Evolutionary conservation across 306 rosid genomes (phyloP).

Genomic region (Benincasa hispida): DNA sequence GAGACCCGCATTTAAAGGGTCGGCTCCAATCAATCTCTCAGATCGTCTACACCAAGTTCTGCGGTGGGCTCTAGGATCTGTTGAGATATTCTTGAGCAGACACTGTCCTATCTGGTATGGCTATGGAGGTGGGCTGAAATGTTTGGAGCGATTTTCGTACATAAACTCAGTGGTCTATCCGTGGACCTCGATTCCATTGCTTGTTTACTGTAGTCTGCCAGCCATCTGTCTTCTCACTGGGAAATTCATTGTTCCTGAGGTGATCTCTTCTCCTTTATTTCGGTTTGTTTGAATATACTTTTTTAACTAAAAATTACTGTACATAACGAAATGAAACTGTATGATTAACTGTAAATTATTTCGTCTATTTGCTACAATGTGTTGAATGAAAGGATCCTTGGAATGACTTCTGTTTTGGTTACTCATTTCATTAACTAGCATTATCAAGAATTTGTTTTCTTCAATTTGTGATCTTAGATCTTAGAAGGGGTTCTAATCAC

Average conservation of each 20-base stretch:
- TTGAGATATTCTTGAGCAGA: conserved; percentile 83
- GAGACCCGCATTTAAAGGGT: conserved; percentile 87
- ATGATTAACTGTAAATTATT: neutral
- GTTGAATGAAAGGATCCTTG: neutral
- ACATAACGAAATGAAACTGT: neutral
- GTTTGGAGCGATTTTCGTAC: conserved; percentile 75
- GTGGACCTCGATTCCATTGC: conserved; percentile 82
- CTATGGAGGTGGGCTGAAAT: conserved; percentile 75
- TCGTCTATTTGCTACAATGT: neutral
- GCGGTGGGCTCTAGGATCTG: conserved; percentile 97
- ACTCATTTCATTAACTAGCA: neutral
- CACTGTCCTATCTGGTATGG: conserved; percentile 97
- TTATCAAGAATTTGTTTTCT: neutral
- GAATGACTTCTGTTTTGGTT: neutral
- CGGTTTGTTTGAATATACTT: neutral
- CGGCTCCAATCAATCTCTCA: conserved; percentile 91
- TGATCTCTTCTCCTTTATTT: conserved; percentile 16
- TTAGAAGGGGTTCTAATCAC: conserved; percentile 7
- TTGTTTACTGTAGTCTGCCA: conserved; percentile 80
- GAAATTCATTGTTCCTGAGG: conserved; percentile 92
- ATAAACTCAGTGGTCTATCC: conserved; percentile 89
- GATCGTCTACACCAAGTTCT: conserved; percentile 97
- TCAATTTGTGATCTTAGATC: neutral
- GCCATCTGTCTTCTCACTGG: conserved; percentile 94
- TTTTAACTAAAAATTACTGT: neutral